Base-by-base conservation (phyloP, 108 stramenopile species). In the Hondaea fermentalgiana region DNA sequence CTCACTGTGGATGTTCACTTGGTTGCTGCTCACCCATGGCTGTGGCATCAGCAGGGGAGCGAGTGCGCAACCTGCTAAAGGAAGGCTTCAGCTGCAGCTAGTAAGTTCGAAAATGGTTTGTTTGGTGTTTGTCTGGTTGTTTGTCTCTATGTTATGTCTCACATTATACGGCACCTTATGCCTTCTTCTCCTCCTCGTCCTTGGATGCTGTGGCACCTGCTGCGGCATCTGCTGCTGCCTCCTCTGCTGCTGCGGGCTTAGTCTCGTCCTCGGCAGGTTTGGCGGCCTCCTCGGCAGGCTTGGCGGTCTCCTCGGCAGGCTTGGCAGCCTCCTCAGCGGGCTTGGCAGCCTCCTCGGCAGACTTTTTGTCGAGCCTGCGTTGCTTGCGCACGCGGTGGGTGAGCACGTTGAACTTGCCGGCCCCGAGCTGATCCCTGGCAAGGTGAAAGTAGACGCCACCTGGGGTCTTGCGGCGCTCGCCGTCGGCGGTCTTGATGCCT, bases 371-470 rank as follows among this genome's bases (percentile, higher is more conserved):
- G 51, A 83, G 45, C 51, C 49, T 83, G 49, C 51, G 45, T 4
- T 83, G 76, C 51, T 83, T 83, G 3, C 51, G 76, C 16, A 53
- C 51, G n/a, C 51, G 76, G n/a, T 47, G 6, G 51, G 49, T 53
- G 23, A 83, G 28, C 49, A 53, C 45, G 51, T 83, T 83, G 51
- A 83, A 83, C 76, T 53, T 47, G 49, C 12, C 12, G 4, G 49
- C 49, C 6, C 76, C 76, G 28, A 83, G 19, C 49, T 47, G 14
- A 8, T 83, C 76, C 17, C 51, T 55, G 17, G 49, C 45, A 12
- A 83, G 76, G 76, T 83, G 76, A 47, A 83, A 83, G 76, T 53
- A 83, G 51, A 83, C 76, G 6, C 76, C 76, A 12, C 76, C 76
- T 0, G 76, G 19, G 51, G 76, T 53, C 76, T 83, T 83, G n/a